phyloP scores from a whole-genome alignment of 192 early-diverging fungal genomes.

The Oehlia diaphana region DNA sequence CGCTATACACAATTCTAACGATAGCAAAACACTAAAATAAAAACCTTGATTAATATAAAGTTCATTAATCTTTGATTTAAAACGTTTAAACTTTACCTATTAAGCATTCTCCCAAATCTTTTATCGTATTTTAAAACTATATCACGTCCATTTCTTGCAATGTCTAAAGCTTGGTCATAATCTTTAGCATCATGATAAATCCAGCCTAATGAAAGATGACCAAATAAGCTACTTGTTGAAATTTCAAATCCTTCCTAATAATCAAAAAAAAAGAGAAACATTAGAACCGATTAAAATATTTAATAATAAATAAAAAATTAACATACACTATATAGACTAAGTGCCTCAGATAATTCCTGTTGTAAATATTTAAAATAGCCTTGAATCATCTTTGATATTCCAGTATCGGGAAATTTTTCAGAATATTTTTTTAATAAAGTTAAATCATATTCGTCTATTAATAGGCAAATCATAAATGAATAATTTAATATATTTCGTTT shows the following conservation, averaged over 20 bases:
- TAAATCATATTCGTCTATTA: conserved; percentile 47
- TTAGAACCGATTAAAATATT: neutral
- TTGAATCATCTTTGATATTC: conserved; percentile 46
- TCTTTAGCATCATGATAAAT: conserved; percentile 48
- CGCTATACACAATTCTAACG: conserved; percentile 61
- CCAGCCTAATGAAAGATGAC: conserved; percentile 50
- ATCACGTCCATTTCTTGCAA: conserved; percentile 47
- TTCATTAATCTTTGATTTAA: neutral
- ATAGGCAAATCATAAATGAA: neutral
- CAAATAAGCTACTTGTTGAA: conserved; percentile 42
- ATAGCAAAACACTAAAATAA: conserved; percentile 45
- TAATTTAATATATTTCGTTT: neutral
- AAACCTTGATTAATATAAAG: neutral
- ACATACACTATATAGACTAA: conserved; percentile 41
- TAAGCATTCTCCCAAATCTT: conserved; percentile 34
- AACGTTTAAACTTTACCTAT: conserved; percentile 33
- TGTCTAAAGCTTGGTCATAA: conserved; percentile 53
- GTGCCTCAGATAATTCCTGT: conserved; percentile 34
- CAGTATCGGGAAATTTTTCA: conserved; percentile 45
- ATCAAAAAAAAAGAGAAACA: neutral
- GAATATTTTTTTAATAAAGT: conserved; percentile 42
- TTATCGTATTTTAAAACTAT: conserved; percentile 33
- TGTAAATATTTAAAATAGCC: conserved; percentile 41
- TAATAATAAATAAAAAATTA: neutral
- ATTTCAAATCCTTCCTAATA: conserved; percentile 48